A percentile compares a stretch with the other conserved stretches of the same genome.
phyloP scores from a whole-genome alignment of 2,329 filamentous ascomycete genomes.

The Dactylellina parvicollis region DNA sequence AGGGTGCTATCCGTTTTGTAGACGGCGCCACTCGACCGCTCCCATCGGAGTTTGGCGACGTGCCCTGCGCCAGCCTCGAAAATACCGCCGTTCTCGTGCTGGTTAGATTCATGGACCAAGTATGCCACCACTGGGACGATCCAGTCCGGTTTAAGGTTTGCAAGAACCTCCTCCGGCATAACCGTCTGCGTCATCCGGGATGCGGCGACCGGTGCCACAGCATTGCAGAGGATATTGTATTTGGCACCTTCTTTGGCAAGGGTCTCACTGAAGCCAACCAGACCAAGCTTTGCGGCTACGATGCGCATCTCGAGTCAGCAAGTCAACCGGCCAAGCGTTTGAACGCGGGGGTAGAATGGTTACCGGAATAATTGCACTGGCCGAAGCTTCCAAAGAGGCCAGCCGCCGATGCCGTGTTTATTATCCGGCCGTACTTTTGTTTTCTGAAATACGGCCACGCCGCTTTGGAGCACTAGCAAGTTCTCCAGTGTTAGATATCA shows the following conservation, averaged over 20 bases:
- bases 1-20: conserved; percentile 88
- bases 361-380: conserved; percentile 91
- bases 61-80: conserved; percentile 95
- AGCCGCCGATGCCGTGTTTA: conserved; percentile 96
- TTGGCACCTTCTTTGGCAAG: conserved; percentile 96
- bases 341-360: conserved; percentile 51
- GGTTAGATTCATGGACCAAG: conserved; percentile 86
- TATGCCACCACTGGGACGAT: conserved; percentile 91
- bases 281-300: conserved; percentile 85
- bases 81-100: conserved; percentile 82
- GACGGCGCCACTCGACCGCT: conserved; percentile 86
- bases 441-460: conserved; percentile 98
- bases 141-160: conserved; percentile 89
- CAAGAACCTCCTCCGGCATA: conserved; percentile 92
- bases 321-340: conserved; percentile 7
- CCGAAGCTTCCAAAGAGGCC: conserved; percentile 96
- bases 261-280: conserved; percentile 97
- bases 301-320: conserved; percentile 52
- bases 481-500: conserved; percentile 53
- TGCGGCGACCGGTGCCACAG: conserved; percentile 93
- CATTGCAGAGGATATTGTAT: conserved; percentile 97
- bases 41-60: conserved; percentile 92
- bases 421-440: conserved; percentile 96
- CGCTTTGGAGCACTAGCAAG: conserved; percentile 77
- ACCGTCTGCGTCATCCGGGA: conserved; percentile 95